These are phyloP conservation scores for Cytidiella melzeri DNA, from an alignment of 768 basidiomycete species.

Conservation along the genomic window DNA sequence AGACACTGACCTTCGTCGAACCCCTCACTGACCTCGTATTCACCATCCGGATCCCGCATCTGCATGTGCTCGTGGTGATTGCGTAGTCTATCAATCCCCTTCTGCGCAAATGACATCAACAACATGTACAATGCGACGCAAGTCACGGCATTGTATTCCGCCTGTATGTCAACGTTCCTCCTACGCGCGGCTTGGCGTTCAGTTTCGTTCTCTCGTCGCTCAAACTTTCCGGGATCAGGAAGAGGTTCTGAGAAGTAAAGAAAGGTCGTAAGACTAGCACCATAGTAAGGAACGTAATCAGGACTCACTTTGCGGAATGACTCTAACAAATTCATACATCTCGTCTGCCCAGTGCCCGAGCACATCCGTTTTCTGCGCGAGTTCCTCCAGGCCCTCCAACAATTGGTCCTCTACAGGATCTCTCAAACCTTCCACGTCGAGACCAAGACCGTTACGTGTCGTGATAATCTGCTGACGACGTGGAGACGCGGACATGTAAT, in stretches of 20 bases:
- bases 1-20: slow-evolving; percentile 63
- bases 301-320: slow-evolving; percentile 69
- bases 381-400: slow-evolving; percentile 75
- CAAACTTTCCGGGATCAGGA: slow-evolving; percentile 73
- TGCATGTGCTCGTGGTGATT: slow-evolving; percentile 77
- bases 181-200: slow-evolving; percentile 64
- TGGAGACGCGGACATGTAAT: slow-evolving; percentile 43
- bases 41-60: slow-evolving; percentile 71
- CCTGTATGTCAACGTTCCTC: slow-evolving; percentile 70
- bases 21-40: slow-evolving; percentile 70
- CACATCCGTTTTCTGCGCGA: slow-evolving; percentile 95
- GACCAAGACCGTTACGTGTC: slow-evolving; percentile 22
- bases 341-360: slow-evolving; percentile 92
- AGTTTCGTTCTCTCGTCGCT: slow-evolving; percentile 61
- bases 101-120: slow-evolving; percentile 87
- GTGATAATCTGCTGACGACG: slow-evolving; percentile 54
- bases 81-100: slow-evolving; percentile 80
- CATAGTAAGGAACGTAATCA: too few species aligned
- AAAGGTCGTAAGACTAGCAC: slow-evolving; percentile 13
- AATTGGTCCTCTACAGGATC: slow-evolving; percentile 80
- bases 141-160: slow-evolving; percentile 78
- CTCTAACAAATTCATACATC: slow-evolving; percentile 86
- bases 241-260: slow-evolving; percentile 57
- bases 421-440: slow-evolving; percentile 34
- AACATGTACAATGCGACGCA: slow-evolving; percentile 88